Evolutionary conservation across 441 rosid species (phyloP).

Genomic region (Oxalis stricta): DNA sequence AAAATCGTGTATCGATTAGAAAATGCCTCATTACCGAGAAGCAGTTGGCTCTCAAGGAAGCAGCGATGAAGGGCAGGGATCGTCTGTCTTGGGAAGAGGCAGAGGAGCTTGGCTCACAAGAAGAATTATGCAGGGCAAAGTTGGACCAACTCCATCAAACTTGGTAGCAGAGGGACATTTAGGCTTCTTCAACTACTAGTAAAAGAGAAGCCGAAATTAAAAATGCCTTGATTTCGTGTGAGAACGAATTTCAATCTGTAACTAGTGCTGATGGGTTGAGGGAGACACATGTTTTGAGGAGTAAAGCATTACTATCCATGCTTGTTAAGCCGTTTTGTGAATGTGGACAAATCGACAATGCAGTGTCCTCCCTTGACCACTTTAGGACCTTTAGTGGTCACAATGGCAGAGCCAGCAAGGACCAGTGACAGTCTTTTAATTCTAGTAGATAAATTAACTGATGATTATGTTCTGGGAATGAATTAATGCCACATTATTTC

Average conservation of each 20-base stretch:
- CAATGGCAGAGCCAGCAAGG: too few species aligned
- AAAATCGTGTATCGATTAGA: too few species aligned
- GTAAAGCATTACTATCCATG: constrained; percentile 45
- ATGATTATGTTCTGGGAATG: too few species aligned
- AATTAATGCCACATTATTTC: too few species aligned
- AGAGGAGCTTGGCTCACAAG: constrained; percentile 96
- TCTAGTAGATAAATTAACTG: too few species aligned
- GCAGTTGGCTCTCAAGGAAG: constrained; percentile 87
- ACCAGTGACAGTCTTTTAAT: too few species aligned
- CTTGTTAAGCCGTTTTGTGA: constrained; percentile 63
- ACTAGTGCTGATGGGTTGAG: constrained; percentile 34
- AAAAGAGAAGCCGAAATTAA: constrained; percentile 64
- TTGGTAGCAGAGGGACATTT: constrained; percentile 81
- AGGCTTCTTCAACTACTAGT: constrained; percentile 44
- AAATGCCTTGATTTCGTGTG: constrained; percentile 45
- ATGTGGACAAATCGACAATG: constrained; percentile 53
- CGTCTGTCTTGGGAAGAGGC: constrained; percentile 99
- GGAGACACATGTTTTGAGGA: constrained; percentile 40
- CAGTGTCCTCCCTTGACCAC: constrained; percentile 32
- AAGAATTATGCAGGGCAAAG: constrained; percentile 90
- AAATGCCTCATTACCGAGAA: constrained; percentile 81
- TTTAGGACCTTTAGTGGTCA: too few species aligned
- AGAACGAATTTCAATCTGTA: constrained; percentile 54
- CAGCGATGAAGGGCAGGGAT: constrained; percentile 81
- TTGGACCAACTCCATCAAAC: constrained; percentile 77